Evolutionary conservation across 1,284 basidiomycete genomes (phyloP), one percentile per base, ranked within the genome.

Genomic region (Trametes versicolor): DNA sequence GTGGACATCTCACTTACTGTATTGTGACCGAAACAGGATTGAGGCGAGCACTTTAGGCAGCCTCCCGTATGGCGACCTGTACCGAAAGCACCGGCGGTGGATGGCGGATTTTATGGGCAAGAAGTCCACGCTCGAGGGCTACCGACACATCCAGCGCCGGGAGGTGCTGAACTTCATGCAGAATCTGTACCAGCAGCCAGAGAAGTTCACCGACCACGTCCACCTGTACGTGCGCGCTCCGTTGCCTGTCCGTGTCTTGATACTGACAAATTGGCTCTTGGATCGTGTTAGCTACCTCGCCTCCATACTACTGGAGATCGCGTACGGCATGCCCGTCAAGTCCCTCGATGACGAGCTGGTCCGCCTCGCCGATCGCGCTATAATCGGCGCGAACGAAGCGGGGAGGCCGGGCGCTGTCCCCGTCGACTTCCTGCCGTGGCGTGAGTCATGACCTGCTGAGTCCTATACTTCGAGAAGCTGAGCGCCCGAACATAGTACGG

Each of bases 291-390:
- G 49, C 9, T 73, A 68, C 54, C 54, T 71, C 13, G 70, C 66
- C 0, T 67, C 68, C 5, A 68, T 72, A 12, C 60, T 73, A 15
- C 37, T 71, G 7, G 67, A 74, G 45, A 71, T 74, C 25, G 34
- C 72, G 12, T 74, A 73, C 54, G 74, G 69, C 29, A 64, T 73
- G 57, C 66, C 65, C 7, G 71, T 76, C 13, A 60, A 54, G 17
- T 71, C 71, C 34, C 65, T 67, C 17, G 68, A 72, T 50, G 71
- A 72, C 49, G 58, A 64, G 57, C 73, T 65, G 60, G 66, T 71
- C 56, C 69, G 64, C 34, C 65, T 64, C 79, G 83, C 81, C 58
- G 83, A 86, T 64, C 77, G 79, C 48, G 84, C 85, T 15, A 79
- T 77, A n/a, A 80, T 43, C 8, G 66, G 41, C 4, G 65, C 64